phyloP scores from a whole-genome alignment of 2,329 filamentous ascomycete genomes.

The Pseudogymnoascus sp. region DNA sequence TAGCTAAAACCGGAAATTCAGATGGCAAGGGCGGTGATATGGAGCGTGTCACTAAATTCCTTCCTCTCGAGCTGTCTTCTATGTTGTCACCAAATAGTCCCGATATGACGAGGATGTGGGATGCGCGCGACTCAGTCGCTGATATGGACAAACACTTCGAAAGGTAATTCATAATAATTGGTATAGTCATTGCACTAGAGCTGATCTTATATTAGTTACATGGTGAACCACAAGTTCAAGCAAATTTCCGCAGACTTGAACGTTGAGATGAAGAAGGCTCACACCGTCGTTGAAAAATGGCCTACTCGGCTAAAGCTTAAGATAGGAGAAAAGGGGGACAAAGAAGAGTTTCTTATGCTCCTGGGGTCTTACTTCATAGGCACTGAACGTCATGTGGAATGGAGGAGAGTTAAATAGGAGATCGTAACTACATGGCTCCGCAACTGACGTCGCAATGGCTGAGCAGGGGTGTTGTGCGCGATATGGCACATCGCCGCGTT shows the following conservation, averaged over 20 bases:
- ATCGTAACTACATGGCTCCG: not conserved
- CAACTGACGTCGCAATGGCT: not conserved
- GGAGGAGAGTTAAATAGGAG: slow-evolving; percentile 12
- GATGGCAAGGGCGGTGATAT: not conserved
- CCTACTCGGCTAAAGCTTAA: slow-evolving; percentile 23
- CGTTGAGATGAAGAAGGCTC: slow-evolving; percentile 22
- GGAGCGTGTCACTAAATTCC: slow-evolving; percentile 12
- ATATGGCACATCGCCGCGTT: too few species aligned
- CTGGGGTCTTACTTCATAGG: slow-evolving; percentile 11
- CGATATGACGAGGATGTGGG: not conserved
- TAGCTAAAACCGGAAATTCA: slow-evolving; percentile 4
- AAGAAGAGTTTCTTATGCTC: slow-evolving; percentile 26
- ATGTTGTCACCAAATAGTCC: not conserved
- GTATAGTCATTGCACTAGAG: not conserved
- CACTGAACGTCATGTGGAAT: slow-evolving; percentile 27
- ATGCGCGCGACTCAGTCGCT: slow-evolving; percentile 1
- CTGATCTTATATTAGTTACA: not conserved
- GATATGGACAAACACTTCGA: slow-evolving; percentile 17
- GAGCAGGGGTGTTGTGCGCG: not conserved
- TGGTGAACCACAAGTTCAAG: slow-evolving; percentile 9
- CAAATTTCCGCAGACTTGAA: slow-evolving; percentile 10
- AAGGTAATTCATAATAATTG: slow-evolving; percentile 7
- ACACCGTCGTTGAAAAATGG: slow-evolving; percentile 30
- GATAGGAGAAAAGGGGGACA: slow-evolving; percentile 15
- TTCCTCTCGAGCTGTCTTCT: not conserved